These are phyloP conservation scores for Penicillium verrucosum DNA, from an alignment of 2,329 filamentous ascomycete genomes.

Conservation along the genomic window DNA sequence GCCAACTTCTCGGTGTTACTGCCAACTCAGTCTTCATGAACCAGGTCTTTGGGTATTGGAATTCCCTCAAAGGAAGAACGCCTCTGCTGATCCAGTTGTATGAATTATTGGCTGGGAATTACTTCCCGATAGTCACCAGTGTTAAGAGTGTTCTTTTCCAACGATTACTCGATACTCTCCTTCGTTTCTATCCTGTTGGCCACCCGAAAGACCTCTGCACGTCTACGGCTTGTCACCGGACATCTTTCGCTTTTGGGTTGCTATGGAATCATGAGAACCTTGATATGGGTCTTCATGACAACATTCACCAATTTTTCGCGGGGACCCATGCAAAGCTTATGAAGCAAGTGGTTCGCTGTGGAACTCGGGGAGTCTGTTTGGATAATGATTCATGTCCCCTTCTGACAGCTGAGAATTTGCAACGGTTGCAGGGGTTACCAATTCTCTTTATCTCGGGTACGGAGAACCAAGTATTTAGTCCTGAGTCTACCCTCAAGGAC, in stretches of 20 bases:
- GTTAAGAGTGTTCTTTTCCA: constrained; percentile 10
- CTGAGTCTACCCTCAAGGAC: constrained; percentile 22
- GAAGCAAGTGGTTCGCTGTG: constrained; percentile 29
- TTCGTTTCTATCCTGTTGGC: constrained; percentile 36
- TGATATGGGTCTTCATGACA: constrained; percentile 30
- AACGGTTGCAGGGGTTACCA: constrained; percentile 18
- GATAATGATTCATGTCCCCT: constrained; percentile 1
- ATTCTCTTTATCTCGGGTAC: constrained; percentile 26
- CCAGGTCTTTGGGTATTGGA: constrained; percentile 17
- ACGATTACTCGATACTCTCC: constrained; percentile 17
- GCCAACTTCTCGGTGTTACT: constrained; percentile 17
- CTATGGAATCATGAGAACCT: constrained; percentile 38
- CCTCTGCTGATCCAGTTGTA: constrained; percentile 3
- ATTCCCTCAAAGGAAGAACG: constrained; percentile 10
- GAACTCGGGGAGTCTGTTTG: background rate
- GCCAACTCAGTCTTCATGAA: constrained; percentile 24
- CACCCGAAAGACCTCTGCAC: constrained; percentile 29
- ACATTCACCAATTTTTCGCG: constrained; percentile 26
- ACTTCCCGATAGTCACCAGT: constrained; percentile 12
- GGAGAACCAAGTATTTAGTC: constrained; percentile 27
- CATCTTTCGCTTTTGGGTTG: constrained; percentile 34
- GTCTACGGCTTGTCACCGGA: constrained; percentile 33
- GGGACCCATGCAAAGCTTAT: constrained; percentile 31
- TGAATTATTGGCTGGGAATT: constrained; percentile 11
- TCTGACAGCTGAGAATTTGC: constrained; percentile 12